phyloP scores from a whole-genome alignment of 1,139 yeast genomes.

The Hanseniaspora gamundiae region DNA sequence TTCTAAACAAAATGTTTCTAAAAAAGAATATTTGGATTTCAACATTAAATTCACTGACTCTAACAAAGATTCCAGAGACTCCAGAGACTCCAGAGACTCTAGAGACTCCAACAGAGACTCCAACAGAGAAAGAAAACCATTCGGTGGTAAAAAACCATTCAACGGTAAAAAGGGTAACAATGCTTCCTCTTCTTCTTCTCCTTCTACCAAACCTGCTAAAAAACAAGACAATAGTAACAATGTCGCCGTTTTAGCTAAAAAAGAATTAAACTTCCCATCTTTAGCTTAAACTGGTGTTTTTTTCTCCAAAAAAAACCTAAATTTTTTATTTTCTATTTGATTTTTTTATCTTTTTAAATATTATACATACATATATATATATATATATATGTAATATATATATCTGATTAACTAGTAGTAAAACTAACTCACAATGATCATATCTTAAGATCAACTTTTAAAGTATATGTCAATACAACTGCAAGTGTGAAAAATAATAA shows the following conservation, averaged over 20 bases:
- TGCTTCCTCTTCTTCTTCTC: slow-evolving; percentile 8
- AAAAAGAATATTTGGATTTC: slow-evolving; percentile 56
- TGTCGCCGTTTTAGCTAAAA: slow-evolving; percentile 34
- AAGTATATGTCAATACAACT: slow-evolving; percentile 45
- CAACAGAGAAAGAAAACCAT: slow-evolving; percentile 24
- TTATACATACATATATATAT: neutral
- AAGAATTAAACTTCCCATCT: slow-evolving; percentile 44
- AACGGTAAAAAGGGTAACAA: slow-evolving; percentile 21
- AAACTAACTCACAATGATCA: neutral
- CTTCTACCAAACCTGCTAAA: slow-evolving; percentile 13
- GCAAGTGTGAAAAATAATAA: slow-evolving; percentile 48
- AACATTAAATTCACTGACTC: slow-evolving; percentile 51
- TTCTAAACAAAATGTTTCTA: slow-evolving; percentile 53
- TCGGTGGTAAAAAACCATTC: slow-evolving; percentile 28
- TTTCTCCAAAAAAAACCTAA: neutral
- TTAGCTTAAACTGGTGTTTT: slow-evolving; percentile 17
- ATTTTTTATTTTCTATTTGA: neutral
- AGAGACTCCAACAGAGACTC: slow-evolving; percentile 21
- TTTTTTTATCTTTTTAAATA: neutral
- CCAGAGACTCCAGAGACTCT: slow-evolving; percentile 27
- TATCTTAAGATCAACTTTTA: slow-evolving; percentile 28
- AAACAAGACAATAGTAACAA: slow-evolving; percentile 19
- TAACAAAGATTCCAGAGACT: slow-evolving; percentile 22
- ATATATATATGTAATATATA: too few relatives aligned
- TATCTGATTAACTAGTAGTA: too few relatives aligned